Percentiles rank a stretch among this genome's conserved stretches.
phyloP scores from a whole-genome alignment of 1,139 yeast species.

The Taiozyma onychis region DNA sequence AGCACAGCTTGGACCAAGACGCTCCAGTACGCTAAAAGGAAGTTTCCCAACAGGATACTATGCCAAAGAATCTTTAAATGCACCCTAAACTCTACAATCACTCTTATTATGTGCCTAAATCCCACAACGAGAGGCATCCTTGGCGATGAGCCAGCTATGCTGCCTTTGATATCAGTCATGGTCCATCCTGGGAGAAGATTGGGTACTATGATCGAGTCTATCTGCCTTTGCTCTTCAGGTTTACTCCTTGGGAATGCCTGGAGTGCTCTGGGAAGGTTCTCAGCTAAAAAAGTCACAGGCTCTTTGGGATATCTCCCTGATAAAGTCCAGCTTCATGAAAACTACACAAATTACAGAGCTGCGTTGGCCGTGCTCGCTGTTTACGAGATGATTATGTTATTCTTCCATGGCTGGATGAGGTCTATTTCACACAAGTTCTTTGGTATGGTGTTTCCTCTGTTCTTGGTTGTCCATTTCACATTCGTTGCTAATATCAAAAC shows the following conservation, averaged over 20 bases:
- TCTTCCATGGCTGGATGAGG: conserved; percentile 44
- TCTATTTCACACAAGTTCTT: conserved; percentile 40
- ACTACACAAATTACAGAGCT: conserved; percentile 29
- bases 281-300: conserved; percentile 34
- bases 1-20: neutral
- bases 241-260: conserved; percentile 38
- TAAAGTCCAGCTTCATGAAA: conserved; percentile 21
- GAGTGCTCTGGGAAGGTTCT: conserved; percentile 34
- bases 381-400: conserved; percentile 39
- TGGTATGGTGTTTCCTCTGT: conserved; percentile 39
- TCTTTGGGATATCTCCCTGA: conserved; percentile 24
- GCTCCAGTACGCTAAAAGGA: neutral
- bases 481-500: conserved; percentile 31
- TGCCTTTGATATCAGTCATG: conserved; percentile 39
- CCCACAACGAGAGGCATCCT: conserved; percentile 29
- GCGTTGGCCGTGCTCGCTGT: conserved; percentile 39
- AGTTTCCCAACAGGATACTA: conserved; percentile 13
- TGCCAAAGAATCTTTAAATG: conserved; percentile 33
- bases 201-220: conserved; percentile 41
- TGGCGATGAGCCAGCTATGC: conserved; percentile 38
- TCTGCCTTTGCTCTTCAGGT: conserved; percentile 35
- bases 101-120: conserved; percentile 34
- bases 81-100: conserved; percentile 33
- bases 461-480: conserved; percentile 43
- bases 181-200: conserved; percentile 45